Base-by-base conservation (phyloP, 345 rosid species). In the Camelina sativa region DNA sequence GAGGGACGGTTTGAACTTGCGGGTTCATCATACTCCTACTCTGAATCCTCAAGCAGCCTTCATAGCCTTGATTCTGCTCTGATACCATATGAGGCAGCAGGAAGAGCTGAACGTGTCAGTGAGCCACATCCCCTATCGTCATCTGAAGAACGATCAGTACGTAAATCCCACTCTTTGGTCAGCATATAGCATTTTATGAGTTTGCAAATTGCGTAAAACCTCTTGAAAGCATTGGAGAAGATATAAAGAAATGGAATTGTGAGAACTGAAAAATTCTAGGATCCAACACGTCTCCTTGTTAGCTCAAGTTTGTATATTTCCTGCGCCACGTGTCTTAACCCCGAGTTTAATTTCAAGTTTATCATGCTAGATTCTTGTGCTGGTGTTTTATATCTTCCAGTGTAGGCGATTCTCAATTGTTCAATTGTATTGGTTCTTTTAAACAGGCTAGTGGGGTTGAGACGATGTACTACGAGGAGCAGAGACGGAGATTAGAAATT, bases 381-480 rank as follows among this genome's bases (percentile, higher is more conserved):
- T 37, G 60, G 35, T 64, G 70, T 74, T 58, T 50, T 15, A 41
- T 50, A 59, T 67, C 67, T 59, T 58, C 8, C 46, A 47, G 20
- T 58, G 44, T 57, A 47, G n/a, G 30, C 59, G 52, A 48, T 38
- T 50, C 62, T 75, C 46, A 58, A 59, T 44, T 56, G 15, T 65
- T 20, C 58, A 50, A 3, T 61, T 48, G 20, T 7, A 23, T 64
- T 56, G 55, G 25, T 50, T 77, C 38, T 20, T 66, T 16, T 64
- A 12, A 41, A 44, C 69, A 78, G 81, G 73, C 35, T 43, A 51
- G 44, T 30, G 28, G 17, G 64, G 34, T 53, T 40, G 77, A 67
- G 67, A 44, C 12, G 17, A 40, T 59, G 55, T 79, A 84, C 48
- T 38, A 69, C 16, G 78, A 76, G 61, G 83, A 73, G 69, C 73